Base-by-base conservation (phyloP, 805 yeast genomes). In the Metschnikowia matae region DNA sequence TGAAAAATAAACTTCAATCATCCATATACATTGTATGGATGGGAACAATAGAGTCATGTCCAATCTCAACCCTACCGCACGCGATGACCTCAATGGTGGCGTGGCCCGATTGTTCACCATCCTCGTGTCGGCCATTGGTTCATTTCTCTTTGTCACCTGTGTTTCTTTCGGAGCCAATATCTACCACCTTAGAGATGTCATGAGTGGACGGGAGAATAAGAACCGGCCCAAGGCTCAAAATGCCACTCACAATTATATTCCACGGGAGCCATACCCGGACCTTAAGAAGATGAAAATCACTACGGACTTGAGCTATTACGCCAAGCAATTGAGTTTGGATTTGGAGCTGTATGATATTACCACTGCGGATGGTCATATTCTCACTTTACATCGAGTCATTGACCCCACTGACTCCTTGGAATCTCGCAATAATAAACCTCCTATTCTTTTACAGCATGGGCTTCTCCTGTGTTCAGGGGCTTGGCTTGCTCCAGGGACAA, bases 401-500 rank as follows among this genome's bases (percentile, higher is more conserved):
- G 78, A 82, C 53, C 83, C 84, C 0, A 60, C 57, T 5, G 73
- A 68, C 39, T 48, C 70, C 4, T 62, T 55, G 2, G 65, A 55
- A 10, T 58, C 62, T 14, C 62, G 77, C 35, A 43, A 64, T 36
- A 39, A 56, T 34, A 65, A 75, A 53, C 74, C 74, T 48, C 98
- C 98, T 0, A 71, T 92, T 1, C 70, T 92, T 20, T 67, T 89
- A 54, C 71, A 92, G 18, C 99, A 92, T 60, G 99, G 99, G 0
- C 74, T 92, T 13, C 70, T 92, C 54, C 96, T 91, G 62, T 85
- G 95, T 20, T 82, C 92, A 0, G 97, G 91, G 0, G 86, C 96
- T 0, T 92, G 79, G 65, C 77, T 92, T 29, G 84, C 96, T 0
- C 72, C 87, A n/a, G 99, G 98, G 0, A 74, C 77, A 50, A 81